Conservation (phyloP, 257 asterid genomes). For the Perilla frutescens region DNA sequence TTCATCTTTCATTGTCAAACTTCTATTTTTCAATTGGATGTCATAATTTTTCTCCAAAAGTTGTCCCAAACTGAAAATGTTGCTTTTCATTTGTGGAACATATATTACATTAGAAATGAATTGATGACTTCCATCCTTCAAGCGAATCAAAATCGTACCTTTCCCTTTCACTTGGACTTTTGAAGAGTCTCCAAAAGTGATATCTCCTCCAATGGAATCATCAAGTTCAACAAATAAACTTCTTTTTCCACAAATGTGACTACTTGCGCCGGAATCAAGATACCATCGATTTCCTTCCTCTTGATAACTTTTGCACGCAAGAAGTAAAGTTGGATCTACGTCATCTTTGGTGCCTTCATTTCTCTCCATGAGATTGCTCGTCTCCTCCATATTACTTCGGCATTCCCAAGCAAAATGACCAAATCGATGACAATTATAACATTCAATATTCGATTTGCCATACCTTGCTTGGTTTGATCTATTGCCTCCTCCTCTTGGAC, state of each 20-base stretch:
- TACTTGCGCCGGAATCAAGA: too few species aligned
- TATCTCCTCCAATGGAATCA: neutral
- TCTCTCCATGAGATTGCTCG: neutral
- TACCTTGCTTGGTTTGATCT: neutral
- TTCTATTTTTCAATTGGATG: neutral
- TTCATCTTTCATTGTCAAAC: neutral
- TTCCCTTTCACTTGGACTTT: neutral
- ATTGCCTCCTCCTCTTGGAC: neutral
- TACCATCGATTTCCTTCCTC: neutral
- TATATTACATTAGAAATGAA: neutral
- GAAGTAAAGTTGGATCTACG: neutral
- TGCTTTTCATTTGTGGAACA: neutral
- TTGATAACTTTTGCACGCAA: constrained; percentile 1
- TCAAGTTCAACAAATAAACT: neutral
- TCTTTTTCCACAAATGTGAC: too few species aligned
- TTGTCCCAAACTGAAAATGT: constrained; percentile 14
- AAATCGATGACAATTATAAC: neutral
- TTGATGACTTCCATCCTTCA: constrained; percentile 17
- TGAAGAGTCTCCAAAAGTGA: neutral
- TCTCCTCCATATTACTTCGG: constrained; percentile 1
- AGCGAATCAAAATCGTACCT: neutral
- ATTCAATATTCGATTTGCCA: neutral
- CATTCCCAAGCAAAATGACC: constrained; percentile 26
- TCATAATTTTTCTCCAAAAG: constrained; percentile 19
- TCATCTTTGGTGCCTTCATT: neutral